A percentile compares a stretch with the other conserved stretches of the same genome.
These are phyloP conservation scores for Hymenoscyphus scutula DNA, from an alignment of 2,329 filamentous ascomycete species.

Conservation along the genomic window DNA sequence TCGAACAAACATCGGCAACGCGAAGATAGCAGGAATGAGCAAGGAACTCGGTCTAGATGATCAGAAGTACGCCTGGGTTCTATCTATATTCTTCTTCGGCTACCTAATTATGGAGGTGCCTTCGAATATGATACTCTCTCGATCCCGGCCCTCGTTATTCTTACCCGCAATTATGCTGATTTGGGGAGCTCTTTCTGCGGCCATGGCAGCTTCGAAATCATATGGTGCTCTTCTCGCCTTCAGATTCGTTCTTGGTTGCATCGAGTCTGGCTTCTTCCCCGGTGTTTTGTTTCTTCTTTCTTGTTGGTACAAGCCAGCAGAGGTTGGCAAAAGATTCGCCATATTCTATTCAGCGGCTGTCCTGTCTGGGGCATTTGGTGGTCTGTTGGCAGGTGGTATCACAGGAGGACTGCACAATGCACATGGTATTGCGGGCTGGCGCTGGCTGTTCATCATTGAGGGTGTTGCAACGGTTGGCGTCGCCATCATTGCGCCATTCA, in stretches of 20 bases:
- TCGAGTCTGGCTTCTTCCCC: constrained; percentile 52
- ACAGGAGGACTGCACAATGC: constrained; percentile 43
- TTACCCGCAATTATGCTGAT: constrained; percentile 43
- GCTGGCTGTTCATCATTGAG: constrained; percentile 52
- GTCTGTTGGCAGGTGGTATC: constrained; percentile 44
- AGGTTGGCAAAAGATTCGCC: constrained; percentile 54
- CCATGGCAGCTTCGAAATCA: constrained; percentile 48
- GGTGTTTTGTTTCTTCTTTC: constrained; percentile 52
- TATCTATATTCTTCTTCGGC: constrained; percentile 46
- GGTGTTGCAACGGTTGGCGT: constrained; percentile 44
- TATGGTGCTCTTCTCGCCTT: constrained; percentile 49
- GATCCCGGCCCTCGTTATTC: constrained; percentile 45
- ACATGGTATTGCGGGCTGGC: constrained; percentile 49
- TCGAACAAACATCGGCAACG: constrained; percentile 52
- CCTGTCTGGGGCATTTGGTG: constrained; percentile 50
- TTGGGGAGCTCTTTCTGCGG: constrained; percentile 50
- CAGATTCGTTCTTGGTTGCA: constrained; percentile 48
- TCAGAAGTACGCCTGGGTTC: constrained; percentile 23
- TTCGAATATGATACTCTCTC: constrained; percentile 47
- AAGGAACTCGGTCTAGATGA: constrained; percentile 42
- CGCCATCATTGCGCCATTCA: constrained; percentile 42
- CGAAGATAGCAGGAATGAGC: constrained; percentile 53
- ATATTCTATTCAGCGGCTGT: constrained; percentile 58
- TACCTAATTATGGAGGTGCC: constrained; percentile 50
- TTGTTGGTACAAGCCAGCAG: constrained; percentile 54